Base-by-base conservation (phyloP, 495 filamentous ascomycete genomes). In the Xanthoparmelia taractica region DNA sequence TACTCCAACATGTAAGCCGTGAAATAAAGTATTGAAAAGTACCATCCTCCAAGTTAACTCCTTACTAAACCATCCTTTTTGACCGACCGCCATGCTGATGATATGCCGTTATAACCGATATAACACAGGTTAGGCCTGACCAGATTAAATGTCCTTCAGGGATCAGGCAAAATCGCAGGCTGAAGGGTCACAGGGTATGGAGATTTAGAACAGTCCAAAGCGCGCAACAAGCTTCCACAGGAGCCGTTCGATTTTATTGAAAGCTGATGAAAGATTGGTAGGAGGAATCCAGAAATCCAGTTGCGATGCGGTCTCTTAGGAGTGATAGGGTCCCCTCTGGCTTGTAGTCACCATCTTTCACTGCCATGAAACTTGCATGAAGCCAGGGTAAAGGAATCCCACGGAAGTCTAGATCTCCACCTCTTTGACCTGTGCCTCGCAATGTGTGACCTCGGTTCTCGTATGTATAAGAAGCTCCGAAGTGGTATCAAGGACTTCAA, bases 1-100 rank as follows among this genome's bases (percentile, higher is more conserved):
- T 31, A 96, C 71, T 25, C 79, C 86, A 73, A 87, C 83, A 75
- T 97, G 94, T 38, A 87, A 70, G 11, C 82, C 86, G 85, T 92
- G 95, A 74, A 96, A 98, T 58, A 95, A 66, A 60, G 88, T 63
- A 75, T 96, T 88, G 78, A 96, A 97, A 47, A 90, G 40, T 31
- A 95, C 67, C 73, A 90, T 92, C 36, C 78, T 76, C 15, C 77
- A 72, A 41, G 86, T 85, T 54, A 91, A 76, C 71, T 91, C 61
- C 65, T 62, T 63, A 52, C 59, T 67, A 18, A 64, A 61, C 66
- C 65, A 63, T 57, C 65, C 50, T 58, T 60, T 7, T 61, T 69
- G 61, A 60, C 3, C 58, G 45, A 65, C 65, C 8, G 65, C 64
- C 66, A 67, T 69, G 61, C 56, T 52, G 29, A 20, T 23, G 13